These are phyloP conservation scores for Alternaria brassicicola DNA, from an alignment of 2,329 filamentous ascomycete species.

Conservation along the genomic window DNA sequence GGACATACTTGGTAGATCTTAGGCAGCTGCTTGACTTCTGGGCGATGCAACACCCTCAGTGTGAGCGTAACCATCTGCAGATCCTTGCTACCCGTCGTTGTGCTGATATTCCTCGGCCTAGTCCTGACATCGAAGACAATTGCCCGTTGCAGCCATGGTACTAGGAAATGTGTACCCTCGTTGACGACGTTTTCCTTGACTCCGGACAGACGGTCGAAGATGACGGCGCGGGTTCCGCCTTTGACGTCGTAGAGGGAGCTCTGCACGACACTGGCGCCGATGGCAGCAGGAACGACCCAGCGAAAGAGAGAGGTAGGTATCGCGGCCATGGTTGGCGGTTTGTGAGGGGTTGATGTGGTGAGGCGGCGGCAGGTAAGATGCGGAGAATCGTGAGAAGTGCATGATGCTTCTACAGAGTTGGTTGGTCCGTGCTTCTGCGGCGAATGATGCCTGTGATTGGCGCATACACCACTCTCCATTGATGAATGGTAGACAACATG, in stretches of 20 bases:
- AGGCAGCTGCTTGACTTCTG: constrained; percentile 88
- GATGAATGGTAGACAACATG: not conserved
- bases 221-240: constrained; percentile 91
- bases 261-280: constrained; percentile 71
- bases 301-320: constrained; percentile 46
- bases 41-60: constrained; percentile 89
- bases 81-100: constrained; percentile 97
- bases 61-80: constrained; percentile 99
- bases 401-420: constrained; percentile 11
- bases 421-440: constrained; percentile 21
- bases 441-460: constrained; percentile 23
- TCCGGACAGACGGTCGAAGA: constrained; percentile 92
- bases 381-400: constrained; percentile 21
- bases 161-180: constrained; percentile 94
- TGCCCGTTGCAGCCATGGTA: constrained; percentile 93
- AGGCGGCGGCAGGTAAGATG: constrained; percentile 16
- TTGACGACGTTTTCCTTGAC: constrained; percentile 92
- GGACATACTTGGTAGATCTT: constrained; percentile 93
- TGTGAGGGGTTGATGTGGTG: constrained; percentile 31
- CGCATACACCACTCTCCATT: constrained; percentile 1
- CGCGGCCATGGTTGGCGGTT: constrained; percentile 43
- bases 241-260: constrained; percentile 95
- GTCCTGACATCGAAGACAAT: constrained; percentile 98
- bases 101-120: constrained; percentile 95
- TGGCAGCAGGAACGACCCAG: constrained; percentile 73